phyloP scores from a whole-genome alignment of 2,329 filamentous ascomycete genomes.

The Aspergillus vadensis region DNA sequence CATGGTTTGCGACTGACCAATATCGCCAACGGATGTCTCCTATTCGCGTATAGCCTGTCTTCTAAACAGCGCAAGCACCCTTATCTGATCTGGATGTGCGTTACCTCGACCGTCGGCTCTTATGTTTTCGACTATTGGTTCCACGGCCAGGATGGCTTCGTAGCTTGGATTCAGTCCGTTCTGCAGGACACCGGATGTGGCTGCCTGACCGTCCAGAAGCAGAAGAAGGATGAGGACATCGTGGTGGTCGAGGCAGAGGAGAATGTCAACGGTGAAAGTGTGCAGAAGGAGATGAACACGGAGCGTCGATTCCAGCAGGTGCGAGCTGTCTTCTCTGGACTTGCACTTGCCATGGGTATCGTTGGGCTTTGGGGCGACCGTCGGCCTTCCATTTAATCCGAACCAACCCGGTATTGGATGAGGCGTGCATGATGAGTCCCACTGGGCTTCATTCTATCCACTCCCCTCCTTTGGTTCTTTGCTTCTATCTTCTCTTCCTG shows the following conservation, averaged over 20 bases:
- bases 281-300: constrained; percentile 47
- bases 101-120: constrained; percentile 55
- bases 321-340: constrained; percentile 42
- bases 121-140: constrained; percentile 69
- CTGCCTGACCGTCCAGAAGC: constrained; percentile 15
- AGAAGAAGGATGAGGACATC: constrained; percentile 41
- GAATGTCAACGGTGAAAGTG: constrained; percentile 49
- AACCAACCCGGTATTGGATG: too few relatives aligned
- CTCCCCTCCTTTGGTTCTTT: constrained; percentile 1
- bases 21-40: constrained; percentile 70
- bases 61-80: constrained; percentile 77
- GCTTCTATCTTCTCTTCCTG: neutral
- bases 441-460: neutral
- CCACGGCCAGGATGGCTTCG: constrained; percentile 63
- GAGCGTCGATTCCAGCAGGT: constrained; percentile 44
- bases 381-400: constrained; percentile 3
- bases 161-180: constrained; percentile 33
- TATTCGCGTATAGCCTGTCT: constrained; percentile 76
- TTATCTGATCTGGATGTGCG: constrained; percentile 82
- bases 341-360: constrained; percentile 50
- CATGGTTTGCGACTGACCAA: constrained; percentile 69
- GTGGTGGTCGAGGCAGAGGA: constrained; percentile 43
- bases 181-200: constrained; percentile 48
- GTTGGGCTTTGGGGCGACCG: constrained; percentile 53
- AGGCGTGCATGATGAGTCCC: neutral